A percentile compares a stretch with the other conserved stretches of the same genome.
Evolutionary conservation across 331 rosid genomes (phyloP).

Genomic region (Malus hybrid): DNA sequence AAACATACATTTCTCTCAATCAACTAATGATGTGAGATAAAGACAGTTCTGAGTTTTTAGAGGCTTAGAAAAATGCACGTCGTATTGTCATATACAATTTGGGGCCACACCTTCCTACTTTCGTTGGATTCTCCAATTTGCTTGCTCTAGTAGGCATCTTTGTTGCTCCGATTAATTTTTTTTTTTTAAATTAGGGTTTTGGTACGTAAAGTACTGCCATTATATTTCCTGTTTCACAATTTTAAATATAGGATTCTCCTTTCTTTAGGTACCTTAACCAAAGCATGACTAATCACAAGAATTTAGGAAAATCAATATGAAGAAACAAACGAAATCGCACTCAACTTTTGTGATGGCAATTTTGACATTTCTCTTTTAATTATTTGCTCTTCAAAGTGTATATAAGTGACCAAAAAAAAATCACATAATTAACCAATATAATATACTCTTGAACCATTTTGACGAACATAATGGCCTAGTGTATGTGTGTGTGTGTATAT

Average conservation of each 20-base stretch:
- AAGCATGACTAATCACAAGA: not conserved
- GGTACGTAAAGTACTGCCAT: not conserved
- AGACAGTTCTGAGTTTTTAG: not conserved
- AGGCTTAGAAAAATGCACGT: not conserved
- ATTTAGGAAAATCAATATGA: not conserved
- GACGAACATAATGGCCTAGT: too few relatives aligned
- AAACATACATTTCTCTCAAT: not conserved
- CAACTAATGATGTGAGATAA: not conserved
- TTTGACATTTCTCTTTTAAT: not conserved
- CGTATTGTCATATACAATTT: not conserved
- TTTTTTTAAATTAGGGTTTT: not conserved
- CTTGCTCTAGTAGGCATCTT: slow-evolving; percentile 45
- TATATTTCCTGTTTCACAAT: not conserved
- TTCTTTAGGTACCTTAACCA: not conserved
- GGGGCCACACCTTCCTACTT: slow-evolving; percentile 32
- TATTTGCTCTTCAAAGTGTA: too few relatives aligned
- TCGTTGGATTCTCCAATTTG: slow-evolving; percentile 29
- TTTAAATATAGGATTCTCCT: not conserved
- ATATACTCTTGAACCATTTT: too few relatives aligned
- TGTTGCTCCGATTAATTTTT: slow-evolving; percentile 18
- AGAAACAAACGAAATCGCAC: not conserved
- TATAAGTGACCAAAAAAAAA: too few relatives aligned
- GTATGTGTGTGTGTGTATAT: too few relatives aligned
- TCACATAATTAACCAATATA: too few relatives aligned
- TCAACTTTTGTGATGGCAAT: not conserved